Conservation (phyloP, 495 filamentous ascomycete species). For the Hypoxylon crocopeplum region DNA sequence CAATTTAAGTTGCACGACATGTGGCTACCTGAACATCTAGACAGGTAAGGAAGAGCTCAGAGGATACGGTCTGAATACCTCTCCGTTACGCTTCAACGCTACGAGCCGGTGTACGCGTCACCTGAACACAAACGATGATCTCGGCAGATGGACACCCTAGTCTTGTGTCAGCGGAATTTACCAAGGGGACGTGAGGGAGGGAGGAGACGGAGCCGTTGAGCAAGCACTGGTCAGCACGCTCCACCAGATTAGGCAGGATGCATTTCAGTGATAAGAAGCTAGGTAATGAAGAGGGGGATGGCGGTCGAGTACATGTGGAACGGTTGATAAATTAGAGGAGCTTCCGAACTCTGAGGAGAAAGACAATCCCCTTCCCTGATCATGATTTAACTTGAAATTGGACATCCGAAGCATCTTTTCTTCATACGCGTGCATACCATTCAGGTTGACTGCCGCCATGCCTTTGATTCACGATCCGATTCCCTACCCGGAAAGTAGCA, state of each 20-base stretch:
- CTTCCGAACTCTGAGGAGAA: neutral
- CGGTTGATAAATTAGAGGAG: slow-evolving; percentile 15
- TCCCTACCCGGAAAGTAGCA: neutral
- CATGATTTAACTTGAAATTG: neutral
- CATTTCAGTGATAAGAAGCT: neutral
- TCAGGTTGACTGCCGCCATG: slow-evolving; percentile 1
- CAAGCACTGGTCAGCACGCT: neutral
- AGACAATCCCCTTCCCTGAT: neutral
- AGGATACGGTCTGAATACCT: neutral
- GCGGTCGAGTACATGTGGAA: neutral
- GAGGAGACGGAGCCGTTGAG: neutral
- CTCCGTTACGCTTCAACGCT: neutral
- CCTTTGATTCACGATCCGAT: slow-evolving; percentile 1
- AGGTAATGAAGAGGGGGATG: neutral
- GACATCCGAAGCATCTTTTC: neutral
- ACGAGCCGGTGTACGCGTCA: neutral
- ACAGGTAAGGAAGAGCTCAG: neutral
- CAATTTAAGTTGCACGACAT: neutral
- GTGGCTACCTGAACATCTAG: slow-evolving; percentile 16
- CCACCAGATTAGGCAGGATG: neutral
- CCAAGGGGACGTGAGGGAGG: neutral
- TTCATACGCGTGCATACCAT: neutral
- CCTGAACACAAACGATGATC: neutral
- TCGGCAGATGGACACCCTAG: neutral
- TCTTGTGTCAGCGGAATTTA: neutral